Base-by-base conservation (phyloP, 352 stramenopile genomes). In the Thraustochytrium striatum region DNA sequence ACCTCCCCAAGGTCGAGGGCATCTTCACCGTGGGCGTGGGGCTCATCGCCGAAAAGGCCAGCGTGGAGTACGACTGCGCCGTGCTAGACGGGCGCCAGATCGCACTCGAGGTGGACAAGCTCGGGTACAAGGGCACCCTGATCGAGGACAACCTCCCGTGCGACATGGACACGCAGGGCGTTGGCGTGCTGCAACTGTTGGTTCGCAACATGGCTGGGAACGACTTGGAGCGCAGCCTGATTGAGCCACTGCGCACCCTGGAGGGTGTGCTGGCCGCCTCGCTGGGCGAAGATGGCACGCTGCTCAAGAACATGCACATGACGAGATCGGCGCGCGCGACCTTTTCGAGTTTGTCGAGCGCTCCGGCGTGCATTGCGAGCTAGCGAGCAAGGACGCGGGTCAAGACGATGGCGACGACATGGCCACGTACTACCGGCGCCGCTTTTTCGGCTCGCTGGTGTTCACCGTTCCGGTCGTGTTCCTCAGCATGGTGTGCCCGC, bases 391-490 rank as follows among this genome's bases (percentile, higher is more conserved):
- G 11, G 78, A 82, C 11, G 87, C 85, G 19, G 83, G 93, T 50
- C 87, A 84, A 25, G 87, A 93, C 72, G 88, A 93, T 62, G 86
- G 89, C 16, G 78, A 86, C 3, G 89, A 92, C 50, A 89, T 92
- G 75, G 89, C 94, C 62, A 85, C 82, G 13, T 85, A 89, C 9
- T 97, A 91, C 82, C 86, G 87, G 55, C 80, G 89, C 33, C 87
- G 94, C 41, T 90, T 98, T 50, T 87, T 96, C 53, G 79, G 94
- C 19, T 89, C 90, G 0, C 82, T 96, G 33, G 25, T 94, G 2
- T 96, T 98, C 65, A 97, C 94, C 7, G 85, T 98, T 38, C 94
- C 95, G 9, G 91, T 98, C 83, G 83, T 97, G 38, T 68, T 96
- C 16, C 86, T 98, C 36, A 95, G 97, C 88, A 95, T 97, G 52